Conservation (phyloP, 2,329 filamentous ascomycete species). For the Diaporthe amygdali region DNA sequence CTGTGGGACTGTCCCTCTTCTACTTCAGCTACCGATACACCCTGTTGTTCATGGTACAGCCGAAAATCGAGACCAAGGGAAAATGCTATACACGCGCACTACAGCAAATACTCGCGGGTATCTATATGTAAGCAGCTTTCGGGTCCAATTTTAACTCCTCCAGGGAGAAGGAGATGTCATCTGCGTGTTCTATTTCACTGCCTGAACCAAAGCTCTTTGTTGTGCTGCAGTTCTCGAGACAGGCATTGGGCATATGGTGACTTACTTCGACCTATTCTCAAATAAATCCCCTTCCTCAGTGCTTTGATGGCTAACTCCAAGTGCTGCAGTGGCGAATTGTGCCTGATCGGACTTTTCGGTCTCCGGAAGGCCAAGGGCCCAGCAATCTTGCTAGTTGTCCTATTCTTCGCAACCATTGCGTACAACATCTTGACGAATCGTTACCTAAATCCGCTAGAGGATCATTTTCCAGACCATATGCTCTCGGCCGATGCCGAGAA, state of each 20-base stretch:
- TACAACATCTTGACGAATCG: slow-evolving; percentile 23
- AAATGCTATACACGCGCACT: slow-evolving; percentile 87
- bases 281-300: no score
- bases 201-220: no score
- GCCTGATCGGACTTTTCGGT: slow-evolving; percentile 81
- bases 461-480: slow-evolving; percentile 22
- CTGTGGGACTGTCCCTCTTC: slow-evolving; percentile 77
- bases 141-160: no score
- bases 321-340: slow-evolving; percentile 62
- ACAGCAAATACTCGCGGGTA: slow-evolving; percentile 81
- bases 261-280: no score
- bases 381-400: slow-evolving; percentile 9
- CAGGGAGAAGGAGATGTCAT: no score
- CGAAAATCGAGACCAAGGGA: slow-evolving; percentile 83
- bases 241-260: no score
- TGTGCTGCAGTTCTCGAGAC: no score
- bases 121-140: slow-evolving; percentile 65
- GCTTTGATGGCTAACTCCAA: no score
- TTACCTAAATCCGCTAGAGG: slow-evolving; percentile 24
- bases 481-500: not conserved
- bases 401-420: slow-evolving; percentile 17
- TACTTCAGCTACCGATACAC: slow-evolving; percentile 90
- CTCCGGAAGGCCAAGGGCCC: slow-evolving; percentile 44
- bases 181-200: no score
- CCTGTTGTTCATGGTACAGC: slow-evolving; percentile 79